A percentile compares a stretch with the other conserved stretches of the same genome.
Evolutionary conservation across 768 basidiomycete genomes (phyloP).

Genomic region (Psilocybe subaeruginosa): DNA sequence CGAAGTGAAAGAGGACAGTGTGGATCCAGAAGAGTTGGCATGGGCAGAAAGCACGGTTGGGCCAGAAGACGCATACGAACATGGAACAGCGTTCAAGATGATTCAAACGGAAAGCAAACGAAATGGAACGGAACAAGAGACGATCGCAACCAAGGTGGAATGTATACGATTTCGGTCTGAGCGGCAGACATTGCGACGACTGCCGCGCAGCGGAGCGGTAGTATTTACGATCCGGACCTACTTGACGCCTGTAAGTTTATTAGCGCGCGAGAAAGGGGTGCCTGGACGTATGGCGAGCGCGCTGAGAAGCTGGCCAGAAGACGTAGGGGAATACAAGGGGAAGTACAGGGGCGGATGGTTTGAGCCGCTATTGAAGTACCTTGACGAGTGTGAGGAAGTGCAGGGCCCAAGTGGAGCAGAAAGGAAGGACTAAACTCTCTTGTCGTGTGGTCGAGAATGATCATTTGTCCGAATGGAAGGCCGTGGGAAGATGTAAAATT

Average conservation of each 20-base stretch:
- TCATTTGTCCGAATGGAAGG: slow-evolving; percentile 9
- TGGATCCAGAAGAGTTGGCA: slow-evolving; percentile 63
- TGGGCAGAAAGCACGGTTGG: slow-evolving; percentile 64
- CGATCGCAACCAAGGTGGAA: slow-evolving; percentile 33
- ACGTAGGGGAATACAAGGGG: slow-evolving; percentile 56
- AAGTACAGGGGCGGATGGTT: slow-evolving; percentile 34
- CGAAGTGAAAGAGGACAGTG: slow-evolving; percentile 19
- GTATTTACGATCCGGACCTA: slow-evolving; percentile 75
- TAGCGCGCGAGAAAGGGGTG: slow-evolving; percentile 58
- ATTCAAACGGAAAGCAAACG: not conserved
- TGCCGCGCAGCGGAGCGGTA: slow-evolving; percentile 65
- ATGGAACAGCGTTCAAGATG: slow-evolving; percentile 16
- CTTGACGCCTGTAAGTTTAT: slow-evolving; percentile 52
- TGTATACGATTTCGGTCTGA: slow-evolving; percentile 62
- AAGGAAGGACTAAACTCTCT: slow-evolving; percentile 22
- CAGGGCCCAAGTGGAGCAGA: slow-evolving; percentile 3
- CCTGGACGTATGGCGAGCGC: slow-evolving; percentile 66
- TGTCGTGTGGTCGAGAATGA: slow-evolving; percentile 10
- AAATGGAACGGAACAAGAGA: slow-evolving; percentile 1
- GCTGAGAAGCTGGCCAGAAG: slow-evolving; percentile 65
- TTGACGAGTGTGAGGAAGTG: slow-evolving; percentile 32
- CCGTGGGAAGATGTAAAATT: slow-evolving; percentile 20
- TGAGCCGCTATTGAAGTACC: slow-evolving; percentile 36
- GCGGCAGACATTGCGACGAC: slow-evolving; percentile 66
- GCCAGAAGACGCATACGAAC: slow-evolving; percentile 47